phyloP scores from a whole-genome alignment of 2,329 filamentous ascomycete genomes.

The Cladophialophora chaetospira region DNA sequence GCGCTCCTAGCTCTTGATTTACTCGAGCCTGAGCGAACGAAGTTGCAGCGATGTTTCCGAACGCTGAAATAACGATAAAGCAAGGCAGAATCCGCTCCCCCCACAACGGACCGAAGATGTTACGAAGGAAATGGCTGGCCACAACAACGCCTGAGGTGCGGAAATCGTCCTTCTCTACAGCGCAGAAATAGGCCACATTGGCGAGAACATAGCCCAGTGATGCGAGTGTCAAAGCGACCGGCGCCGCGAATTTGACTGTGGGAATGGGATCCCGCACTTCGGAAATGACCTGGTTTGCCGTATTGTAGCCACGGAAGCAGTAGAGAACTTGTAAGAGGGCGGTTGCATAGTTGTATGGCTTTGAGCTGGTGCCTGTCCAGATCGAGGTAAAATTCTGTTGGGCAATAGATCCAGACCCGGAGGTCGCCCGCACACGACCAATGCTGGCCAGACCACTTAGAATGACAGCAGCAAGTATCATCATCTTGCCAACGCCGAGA shows the following conservation, averaged over 20 bases:
- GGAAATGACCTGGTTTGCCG: conserved; percentile 59
- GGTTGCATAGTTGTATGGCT: conserved; percentile 43
- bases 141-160: conserved; percentile 56
- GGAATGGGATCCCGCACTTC: conserved; percentile 59
- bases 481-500: conserved; percentile 52
- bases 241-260: conserved; percentile 60
- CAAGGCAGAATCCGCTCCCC: conserved; percentile 46
- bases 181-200: conserved; percentile 62
- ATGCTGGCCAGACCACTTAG: conserved; percentile 46
- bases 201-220: conserved; percentile 59
- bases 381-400: conserved; percentile 36
- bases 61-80: conserved; percentile 56
- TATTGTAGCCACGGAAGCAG: conserved; percentile 58
- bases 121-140: conserved; percentile 60
- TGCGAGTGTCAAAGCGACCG: conserved; percentile 56
- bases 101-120: conserved; percentile 51
- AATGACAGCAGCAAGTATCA: conserved; percentile 52
- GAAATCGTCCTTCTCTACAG: conserved; percentile 59
- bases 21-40: conserved; percentile 57
- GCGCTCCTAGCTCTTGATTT: conserved; percentile 66
- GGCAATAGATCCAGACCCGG: not conserved
- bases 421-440: conserved; percentile 5
- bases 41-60: conserved; percentile 61
- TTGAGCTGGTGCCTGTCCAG: conserved; percentile 39
- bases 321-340: conserved; percentile 56